Evolutionary conservation across 2,329 filamentous ascomycete genomes (phyloP).

Genomic region (Beauveria rudraprayagi): DNA sequence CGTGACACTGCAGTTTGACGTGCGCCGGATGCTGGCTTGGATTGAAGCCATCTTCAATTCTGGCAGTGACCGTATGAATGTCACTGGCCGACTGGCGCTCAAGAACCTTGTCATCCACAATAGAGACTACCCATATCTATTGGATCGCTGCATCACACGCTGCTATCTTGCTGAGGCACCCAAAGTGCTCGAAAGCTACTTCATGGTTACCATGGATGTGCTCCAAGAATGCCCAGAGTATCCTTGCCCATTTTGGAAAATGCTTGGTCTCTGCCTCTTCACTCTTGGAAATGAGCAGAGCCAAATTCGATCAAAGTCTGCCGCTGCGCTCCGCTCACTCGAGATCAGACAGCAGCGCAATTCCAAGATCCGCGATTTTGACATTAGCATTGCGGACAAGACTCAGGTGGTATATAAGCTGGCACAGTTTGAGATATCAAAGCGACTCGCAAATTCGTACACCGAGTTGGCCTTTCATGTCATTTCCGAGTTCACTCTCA

Average conservation of each 20-base stretch:
- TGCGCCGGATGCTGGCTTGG: constrained; percentile 89
- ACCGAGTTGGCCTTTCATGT: constrained; percentile 84
- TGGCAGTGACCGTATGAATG: constrained; percentile 82
- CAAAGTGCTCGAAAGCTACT: constrained; percentile 90
- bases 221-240: constrained; percentile 77
- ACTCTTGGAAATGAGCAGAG: constrained; percentile 88
- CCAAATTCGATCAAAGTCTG: constrained; percentile 81
- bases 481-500: constrained; percentile 90
- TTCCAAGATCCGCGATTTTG: constrained; percentile 91
- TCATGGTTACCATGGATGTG: constrained; percentile 83
- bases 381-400: constrained; percentile 97
- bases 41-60: constrained; percentile 92
- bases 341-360: constrained; percentile 72
- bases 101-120: constrained; percentile 89
- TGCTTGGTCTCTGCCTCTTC: constrained; percentile 80
- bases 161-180: constrained; percentile 77
- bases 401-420: constrained; percentile 97
- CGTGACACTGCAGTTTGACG: constrained; percentile 81
- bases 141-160: constrained; percentile 84
- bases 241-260: constrained; percentile 80
- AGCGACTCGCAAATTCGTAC: constrained; percentile 79
- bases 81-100: constrained; percentile 79
- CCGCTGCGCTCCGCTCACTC: constrained; percentile 67
- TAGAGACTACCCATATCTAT: constrained; percentile 71
- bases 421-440: constrained; percentile 94